Percentiles rank a stretch among this genome's conserved stretches.
Conservation (phyloP, 371 early-diverging fungal species). For the Mucor lusitanicus region DNA sequence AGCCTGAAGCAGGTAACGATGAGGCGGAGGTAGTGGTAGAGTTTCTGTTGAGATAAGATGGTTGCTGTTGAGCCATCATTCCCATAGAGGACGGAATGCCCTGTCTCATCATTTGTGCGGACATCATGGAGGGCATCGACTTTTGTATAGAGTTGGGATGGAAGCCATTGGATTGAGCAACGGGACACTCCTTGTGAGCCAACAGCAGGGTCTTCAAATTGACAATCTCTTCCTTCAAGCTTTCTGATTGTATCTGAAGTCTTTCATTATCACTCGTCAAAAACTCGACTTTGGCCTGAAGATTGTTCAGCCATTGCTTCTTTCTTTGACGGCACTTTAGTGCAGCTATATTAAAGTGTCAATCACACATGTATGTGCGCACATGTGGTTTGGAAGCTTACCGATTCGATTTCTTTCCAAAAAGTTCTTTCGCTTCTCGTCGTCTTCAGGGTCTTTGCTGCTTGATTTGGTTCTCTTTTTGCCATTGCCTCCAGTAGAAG, state of each 20-base stretch:
- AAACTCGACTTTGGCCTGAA: conserved; percentile 79
- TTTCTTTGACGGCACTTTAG: conserved; percentile 90
- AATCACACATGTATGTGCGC: neutral
- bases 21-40: neutral
- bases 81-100: neutral
- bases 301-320: conserved; percentile 79
- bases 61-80: conserved; percentile 4
- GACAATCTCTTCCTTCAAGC: conserved; percentile 73
- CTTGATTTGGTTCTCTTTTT: conserved; percentile 22
- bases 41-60: neutral
- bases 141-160: conserved; percentile 31
- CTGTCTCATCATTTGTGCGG: conserved; percentile 17
- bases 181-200: conserved; percentile 78
- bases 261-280: conserved; percentile 73
- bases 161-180: conserved; percentile 69
- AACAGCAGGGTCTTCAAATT: conserved; percentile 73
- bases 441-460: conserved; percentile 35
- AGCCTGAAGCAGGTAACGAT: neutral
- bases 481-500: neutral
- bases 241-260: conserved; percentile 64
- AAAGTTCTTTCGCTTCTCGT: conserved; percentile 77
- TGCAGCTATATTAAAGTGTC: conserved; percentile 59
- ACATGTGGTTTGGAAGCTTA: conserved; percentile 21
- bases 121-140: conserved; percentile 20
- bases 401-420: conserved; percentile 85